phyloP scores from a whole-genome alignment of 83 land plant genomes.

The Picea mariana region DNA sequence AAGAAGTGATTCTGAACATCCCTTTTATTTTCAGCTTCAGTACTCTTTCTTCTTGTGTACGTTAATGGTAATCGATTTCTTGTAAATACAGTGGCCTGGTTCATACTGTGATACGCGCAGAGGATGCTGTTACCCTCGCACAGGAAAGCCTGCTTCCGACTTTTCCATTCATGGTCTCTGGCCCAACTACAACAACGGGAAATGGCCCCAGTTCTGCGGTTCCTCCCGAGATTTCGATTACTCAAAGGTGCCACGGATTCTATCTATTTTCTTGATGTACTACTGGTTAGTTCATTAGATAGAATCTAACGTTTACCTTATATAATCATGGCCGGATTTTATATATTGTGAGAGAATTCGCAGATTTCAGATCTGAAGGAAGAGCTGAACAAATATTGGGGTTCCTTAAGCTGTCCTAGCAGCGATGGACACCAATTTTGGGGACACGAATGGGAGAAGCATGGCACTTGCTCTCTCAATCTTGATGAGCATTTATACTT shows the following conservation, averaged over 20 bases:
- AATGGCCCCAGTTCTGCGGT: too few relatives aligned
- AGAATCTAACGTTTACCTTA: neutral
- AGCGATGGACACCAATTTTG: constrained; percentile 64
- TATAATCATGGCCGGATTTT: neutral
- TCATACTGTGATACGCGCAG: constrained; percentile 66
- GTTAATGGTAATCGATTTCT: neutral
- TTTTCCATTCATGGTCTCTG: too few relatives aligned
- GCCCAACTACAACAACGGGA: too few relatives aligned
- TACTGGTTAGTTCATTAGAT: too few relatives aligned
- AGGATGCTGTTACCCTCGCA: constrained; percentile 79
- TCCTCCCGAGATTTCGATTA: too few relatives aligned
- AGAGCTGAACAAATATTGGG: constrained; percentile 60
- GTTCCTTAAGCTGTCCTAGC: constrained; percentile 81
- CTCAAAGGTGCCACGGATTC: too few relatives aligned
- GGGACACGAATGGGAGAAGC: constrained; percentile 93
- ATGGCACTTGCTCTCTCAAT: constrained; percentile 86
- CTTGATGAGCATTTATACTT: constrained; percentile 66
- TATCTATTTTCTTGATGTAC: too few relatives aligned
- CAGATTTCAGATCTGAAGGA: constrained; percentile 54
- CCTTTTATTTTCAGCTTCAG: too few relatives aligned
- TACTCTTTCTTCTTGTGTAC: neutral
- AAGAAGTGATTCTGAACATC: too few relatives aligned
- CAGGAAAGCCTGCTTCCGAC: constrained; percentile 78
- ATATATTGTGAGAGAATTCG: neutral
- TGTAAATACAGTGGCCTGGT: constrained; percentile 84